Conservation (phyloP, 257 asterid species). For the Solanum bulbocastanum region DNA sequence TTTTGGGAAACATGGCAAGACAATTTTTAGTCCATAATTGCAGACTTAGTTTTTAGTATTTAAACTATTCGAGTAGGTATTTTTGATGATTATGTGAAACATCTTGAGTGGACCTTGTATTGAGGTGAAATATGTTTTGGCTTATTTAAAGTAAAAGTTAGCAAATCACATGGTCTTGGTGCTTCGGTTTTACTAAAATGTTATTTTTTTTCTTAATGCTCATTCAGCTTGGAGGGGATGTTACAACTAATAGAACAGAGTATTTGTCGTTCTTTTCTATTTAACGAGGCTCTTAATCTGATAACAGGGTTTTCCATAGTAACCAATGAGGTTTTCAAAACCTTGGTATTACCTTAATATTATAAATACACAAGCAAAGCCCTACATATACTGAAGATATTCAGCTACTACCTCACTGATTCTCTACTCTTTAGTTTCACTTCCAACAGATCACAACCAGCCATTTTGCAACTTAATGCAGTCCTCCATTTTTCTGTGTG, state of each 20-base stretch:
- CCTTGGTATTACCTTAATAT: background rate
- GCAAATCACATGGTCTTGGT: background rate
- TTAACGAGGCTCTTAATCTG: background rate
- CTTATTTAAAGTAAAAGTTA: background rate
- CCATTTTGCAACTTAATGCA: background rate
- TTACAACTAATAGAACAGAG: background rate
- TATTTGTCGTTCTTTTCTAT: background rate
- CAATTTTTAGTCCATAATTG: background rate
- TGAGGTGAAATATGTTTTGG: background rate
- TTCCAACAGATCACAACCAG: background rate
- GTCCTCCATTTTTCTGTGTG: background rate
- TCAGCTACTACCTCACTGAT: background rate
- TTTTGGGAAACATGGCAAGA: background rate
- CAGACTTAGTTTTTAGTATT: background rate
- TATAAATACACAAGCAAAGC: background rate
- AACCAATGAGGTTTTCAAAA: background rate
- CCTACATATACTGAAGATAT: background rate
- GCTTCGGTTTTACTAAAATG: background rate
- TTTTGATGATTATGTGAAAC: background rate
- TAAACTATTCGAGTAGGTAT: background rate
- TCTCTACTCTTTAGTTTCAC: background rate
- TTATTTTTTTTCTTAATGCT: background rate
- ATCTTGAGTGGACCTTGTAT: background rate
- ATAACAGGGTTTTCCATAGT: background rate
- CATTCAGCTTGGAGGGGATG: background rate